Evolutionary conservation across 2,329 filamentous ascomycete genomes (phyloP), one percentile per base, ranked within the genome.

Genomic region (Arthroderma sp.): DNA sequence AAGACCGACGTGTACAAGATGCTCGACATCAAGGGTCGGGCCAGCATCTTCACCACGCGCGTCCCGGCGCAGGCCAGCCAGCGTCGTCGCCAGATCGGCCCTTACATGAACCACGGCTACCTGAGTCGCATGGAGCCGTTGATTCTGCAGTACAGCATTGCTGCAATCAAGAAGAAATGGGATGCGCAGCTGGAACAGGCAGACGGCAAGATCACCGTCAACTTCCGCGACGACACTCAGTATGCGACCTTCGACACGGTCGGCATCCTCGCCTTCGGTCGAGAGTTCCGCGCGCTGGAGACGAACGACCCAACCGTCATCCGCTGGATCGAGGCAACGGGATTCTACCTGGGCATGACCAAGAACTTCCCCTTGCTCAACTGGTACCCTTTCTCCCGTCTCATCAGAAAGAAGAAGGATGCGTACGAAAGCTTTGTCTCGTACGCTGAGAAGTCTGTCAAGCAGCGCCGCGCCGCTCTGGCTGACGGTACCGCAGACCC

Each of bases 1-100:
- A 54, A 54, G 52, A 54, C 52, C 25, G 52, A 54, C n/a, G 35
- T 54, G 28, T 54, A 54, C 52, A 38, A 19, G 28, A 54, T 54
- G 52, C 52, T 54, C 15, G 52, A 54, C 25, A 54, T 54, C 35
- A n/a, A 33, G 28, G 52, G 52, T 28, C 28, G 35, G 7, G 25
- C 52, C 25, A 54, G 52, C 25, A 54, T 54, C 35, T 54, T 54
- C 35, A 54, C 52, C 28, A 54, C 52, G 15, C 13, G 52, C 19
- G 52, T 33, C 35, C 52, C 52, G 13, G 28, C 52, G 21, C 52
- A 54, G 19, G 52, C 52, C 28, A 54, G 52, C 35, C 35, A 23
- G 25, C 28, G 52, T 15, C 52, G 52, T 23, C 52, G 52, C 21
- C 52, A 54, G 35, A 54, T 54, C 21, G 52, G 52, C 8, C 52